These are phyloP conservation scores for Pseudogymnoascus verrucosus DNA, from an alignment of 2,329 filamentous ascomycete species.

Conservation along the genomic window DNA sequence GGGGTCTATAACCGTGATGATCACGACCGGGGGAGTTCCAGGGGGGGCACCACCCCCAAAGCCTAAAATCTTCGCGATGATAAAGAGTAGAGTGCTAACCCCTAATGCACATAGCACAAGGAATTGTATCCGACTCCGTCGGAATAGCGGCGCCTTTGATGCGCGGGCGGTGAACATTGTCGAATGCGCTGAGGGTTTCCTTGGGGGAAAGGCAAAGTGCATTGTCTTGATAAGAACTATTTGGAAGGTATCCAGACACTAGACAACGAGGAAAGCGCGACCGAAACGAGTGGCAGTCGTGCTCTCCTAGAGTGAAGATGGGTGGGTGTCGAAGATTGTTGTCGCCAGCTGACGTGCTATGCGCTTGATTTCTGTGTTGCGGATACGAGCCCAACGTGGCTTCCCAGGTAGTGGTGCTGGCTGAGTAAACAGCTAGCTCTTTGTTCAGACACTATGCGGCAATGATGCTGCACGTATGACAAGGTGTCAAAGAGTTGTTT, in stretches of 20 bases:
- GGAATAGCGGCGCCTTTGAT: slow-evolving; percentile 45
- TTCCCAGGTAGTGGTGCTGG: neutral
- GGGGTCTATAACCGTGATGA: slow-evolving; percentile 77
- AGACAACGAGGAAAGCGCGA: slow-evolving; percentile 1
- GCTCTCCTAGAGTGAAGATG: neutral
- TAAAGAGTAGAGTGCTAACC: slow-evolving; percentile 43
- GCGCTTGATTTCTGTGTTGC: neutral
- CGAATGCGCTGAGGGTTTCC: slow-evolving; percentile 66
- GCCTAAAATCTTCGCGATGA: slow-evolving; percentile 39
- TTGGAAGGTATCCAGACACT: neutral
- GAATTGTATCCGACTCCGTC: slow-evolving; percentile 55
- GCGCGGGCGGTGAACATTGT: slow-evolving; percentile 60
- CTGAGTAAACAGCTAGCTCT: slow-evolving; percentile 6
- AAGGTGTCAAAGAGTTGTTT: neutral
- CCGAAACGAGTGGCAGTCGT: slow-evolving; percentile 11
- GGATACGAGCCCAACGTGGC: neutral
- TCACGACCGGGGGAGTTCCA: slow-evolving; percentile 58
- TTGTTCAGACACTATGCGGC: slow-evolving; percentile 1
- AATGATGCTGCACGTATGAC: neutral
- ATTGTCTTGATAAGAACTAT: slow-evolving; percentile 39
- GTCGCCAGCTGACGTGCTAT: neutral
- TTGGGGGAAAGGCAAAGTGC: slow-evolving; percentile 85
- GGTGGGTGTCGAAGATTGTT: neutral
- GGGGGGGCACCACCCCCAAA: slow-evolving; percentile 32
- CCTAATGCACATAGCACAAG: slow-evolving; percentile 39